phyloP scores from a whole-genome alignment of 345 rosid genomes.

The Orychophragmus violaceus region DNA sequence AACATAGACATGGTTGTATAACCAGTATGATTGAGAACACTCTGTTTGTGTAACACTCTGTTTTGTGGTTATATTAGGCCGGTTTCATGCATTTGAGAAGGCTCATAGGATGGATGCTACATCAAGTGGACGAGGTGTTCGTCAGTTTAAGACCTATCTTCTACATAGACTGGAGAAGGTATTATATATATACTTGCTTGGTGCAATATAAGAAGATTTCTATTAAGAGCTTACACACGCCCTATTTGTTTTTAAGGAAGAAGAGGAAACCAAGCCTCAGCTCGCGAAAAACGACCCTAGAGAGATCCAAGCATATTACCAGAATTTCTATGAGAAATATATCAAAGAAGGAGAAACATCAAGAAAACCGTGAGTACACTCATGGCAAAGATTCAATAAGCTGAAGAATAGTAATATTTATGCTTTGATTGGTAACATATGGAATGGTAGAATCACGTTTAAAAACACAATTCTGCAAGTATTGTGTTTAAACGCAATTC shows the following conservation, averaged over 20 bases:
- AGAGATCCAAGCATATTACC: constrained; percentile 67
- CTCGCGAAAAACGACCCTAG: constrained; percentile 52
- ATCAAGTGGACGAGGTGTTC: constrained; percentile 76
- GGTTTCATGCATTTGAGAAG: constrained; percentile 86
- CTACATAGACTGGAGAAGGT: constrained; percentile 83
- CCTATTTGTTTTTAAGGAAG: constrained; percentile 47
- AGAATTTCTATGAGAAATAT: constrained; percentile 49
- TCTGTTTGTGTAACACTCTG: background rate
- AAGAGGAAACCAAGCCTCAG: constrained; percentile 37
- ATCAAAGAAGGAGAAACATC: constrained; percentile 56
- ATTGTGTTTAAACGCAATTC: too few relatives aligned
- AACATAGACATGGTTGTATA: background rate
- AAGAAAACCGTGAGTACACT: constrained; percentile 66
- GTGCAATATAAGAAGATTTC: background rate
- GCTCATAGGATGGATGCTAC: constrained; percentile 68
- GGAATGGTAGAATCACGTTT: too few relatives aligned
- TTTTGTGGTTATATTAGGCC: constrained; percentile 41
- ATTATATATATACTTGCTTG: constrained; percentile 22
- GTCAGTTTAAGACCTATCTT: constrained; percentile 86
- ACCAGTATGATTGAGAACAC: constrained; percentile 1
- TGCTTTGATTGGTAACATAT: too few relatives aligned
- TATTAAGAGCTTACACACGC: background rate
- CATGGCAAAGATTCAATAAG: background rate
- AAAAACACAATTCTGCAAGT: too few relatives aligned
- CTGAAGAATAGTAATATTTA: constrained; percentile 8